Evolutionary conservation across 345 rosid species (phyloP).

Genomic region (Jatropha curcas): DNA sequence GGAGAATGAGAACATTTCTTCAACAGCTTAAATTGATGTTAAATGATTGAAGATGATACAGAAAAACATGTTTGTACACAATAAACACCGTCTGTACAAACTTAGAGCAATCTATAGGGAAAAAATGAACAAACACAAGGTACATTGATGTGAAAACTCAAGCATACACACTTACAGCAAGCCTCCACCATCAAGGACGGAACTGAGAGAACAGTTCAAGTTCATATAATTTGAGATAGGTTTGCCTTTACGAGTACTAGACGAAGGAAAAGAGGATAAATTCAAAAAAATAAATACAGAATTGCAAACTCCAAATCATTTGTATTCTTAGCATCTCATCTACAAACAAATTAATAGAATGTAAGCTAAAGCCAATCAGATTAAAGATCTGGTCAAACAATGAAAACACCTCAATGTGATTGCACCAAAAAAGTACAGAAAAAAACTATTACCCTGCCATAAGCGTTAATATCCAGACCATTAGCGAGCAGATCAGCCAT

Average conservation of each 20-base stretch:
- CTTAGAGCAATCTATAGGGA: not conserved
- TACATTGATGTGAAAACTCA: no score
- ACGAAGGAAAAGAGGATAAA: no score
- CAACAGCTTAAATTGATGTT: conserved; percentile 7
- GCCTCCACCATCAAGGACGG: no score
- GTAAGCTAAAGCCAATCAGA: not conserved
- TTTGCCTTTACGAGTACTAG: not conserved
- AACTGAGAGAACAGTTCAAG: not conserved
- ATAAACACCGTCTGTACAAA: not conserved
- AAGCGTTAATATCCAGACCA: conserved; percentile 84
- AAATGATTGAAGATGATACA: not conserved
- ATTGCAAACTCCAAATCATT: not conserved
- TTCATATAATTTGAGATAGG: no score
- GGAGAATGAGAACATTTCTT: conserved; percentile 9
- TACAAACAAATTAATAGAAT: not conserved
- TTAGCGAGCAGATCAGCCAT: conserved; percentile 84
- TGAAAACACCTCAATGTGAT: not conserved
- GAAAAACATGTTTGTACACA: not conserved
- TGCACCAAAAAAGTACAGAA: not conserved
- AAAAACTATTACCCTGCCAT: conserved; percentile 53
- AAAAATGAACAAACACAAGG: not conserved
- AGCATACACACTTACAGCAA: no score
- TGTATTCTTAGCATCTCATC: not conserved
- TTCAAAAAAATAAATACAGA: no score
- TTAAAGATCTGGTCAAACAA: conserved; percentile 13